Percentiles rank a stretch among this genome's conserved stretches.
phyloP scores from a whole-genome alignment of 2,329 filamentous ascomycete species.

The Pseudocercospora eumusae region DNA sequence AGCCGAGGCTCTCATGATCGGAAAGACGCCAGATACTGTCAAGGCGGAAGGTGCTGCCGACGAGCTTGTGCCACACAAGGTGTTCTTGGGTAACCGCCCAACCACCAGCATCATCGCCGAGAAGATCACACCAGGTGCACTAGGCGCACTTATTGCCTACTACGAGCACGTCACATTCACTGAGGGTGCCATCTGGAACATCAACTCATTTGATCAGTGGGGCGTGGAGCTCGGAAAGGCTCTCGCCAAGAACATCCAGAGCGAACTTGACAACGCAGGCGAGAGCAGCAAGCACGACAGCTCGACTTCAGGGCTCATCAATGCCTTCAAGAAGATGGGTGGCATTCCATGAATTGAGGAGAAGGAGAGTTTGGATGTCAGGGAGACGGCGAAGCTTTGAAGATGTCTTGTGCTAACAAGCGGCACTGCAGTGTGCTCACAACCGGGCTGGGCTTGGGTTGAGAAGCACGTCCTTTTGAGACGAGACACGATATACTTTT shows the following conservation, averaged over 20 bases:
- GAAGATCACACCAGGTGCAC: slow-evolving; percentile 88
- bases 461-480: slow-evolving; percentile 6
- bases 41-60: slow-evolving; percentile 72
- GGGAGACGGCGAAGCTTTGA: slow-evolving; percentile 17
- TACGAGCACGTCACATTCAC: slow-evolving; percentile 99
- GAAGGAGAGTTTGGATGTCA: not conserved
- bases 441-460: slow-evolving; percentile 11
- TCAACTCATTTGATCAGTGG: slow-evolving; percentile 99
- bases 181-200: slow-evolving; percentile 97
- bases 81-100: slow-evolving; percentile 95
- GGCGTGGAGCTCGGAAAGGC: slow-evolving; percentile 97
- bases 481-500: slow-evolving; percentile 16
- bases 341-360: slow-evolving; percentile 27
- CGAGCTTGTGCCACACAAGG: slow-evolving; percentile 92
- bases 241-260: slow-evolving; percentile 69
- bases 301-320: slow-evolving; percentile 85
- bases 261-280: slow-evolving; percentile 78
- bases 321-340: slow-evolving; percentile 83
- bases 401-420: not conserved
- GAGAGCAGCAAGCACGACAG: slow-evolving; percentile 75
- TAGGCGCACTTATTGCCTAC: slow-evolving; percentile 95
- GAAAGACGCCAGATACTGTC: slow-evolving; percentile 80
- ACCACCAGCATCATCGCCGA: slow-evolving; percentile 93
- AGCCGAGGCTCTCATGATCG: slow-evolving; percentile 83
- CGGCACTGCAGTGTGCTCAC: not conserved